Conservation (phyloP, 371 early-diverging fungal species). For the Mucor racemosus region DNA sequence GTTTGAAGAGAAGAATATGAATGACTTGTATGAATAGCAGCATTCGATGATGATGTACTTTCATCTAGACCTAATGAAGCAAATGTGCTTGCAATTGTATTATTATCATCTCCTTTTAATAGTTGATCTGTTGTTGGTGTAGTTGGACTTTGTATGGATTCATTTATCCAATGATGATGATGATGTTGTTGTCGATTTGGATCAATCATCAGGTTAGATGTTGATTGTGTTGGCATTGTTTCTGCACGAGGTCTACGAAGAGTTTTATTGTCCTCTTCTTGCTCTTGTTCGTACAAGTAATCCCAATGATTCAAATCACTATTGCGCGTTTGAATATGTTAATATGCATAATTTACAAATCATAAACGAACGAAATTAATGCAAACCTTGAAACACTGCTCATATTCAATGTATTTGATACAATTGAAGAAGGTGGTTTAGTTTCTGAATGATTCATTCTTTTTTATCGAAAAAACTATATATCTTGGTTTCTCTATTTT, state of each 20-base stretch:
- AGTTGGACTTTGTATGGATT: conserved; percentile 30
- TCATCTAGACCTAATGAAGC: conserved; percentile 78
- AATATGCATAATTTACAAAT: conserved; percentile 2
- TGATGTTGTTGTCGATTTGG: conserved; percentile 1
- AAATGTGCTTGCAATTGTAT: conserved; percentile 67
- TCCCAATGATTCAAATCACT: conserved; percentile 6
- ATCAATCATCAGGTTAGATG: conserved; percentile 32
- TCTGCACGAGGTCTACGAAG: conserved; percentile 70
- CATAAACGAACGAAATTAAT: conserved; percentile 7
- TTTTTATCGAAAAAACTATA: background rate
- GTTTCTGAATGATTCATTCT: conserved; percentile 14
- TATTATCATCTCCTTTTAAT: conserved; percentile 29
- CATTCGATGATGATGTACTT: background rate
- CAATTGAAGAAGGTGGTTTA: conserved; percentile 8
- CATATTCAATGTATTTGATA: background rate
- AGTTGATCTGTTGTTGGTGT: conserved; percentile 46
- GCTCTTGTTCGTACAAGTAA: background rate
- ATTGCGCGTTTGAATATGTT: background rate
- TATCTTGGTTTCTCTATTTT: background rate
- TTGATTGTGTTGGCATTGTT: conserved; percentile 65
- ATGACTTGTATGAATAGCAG: conserved; percentile 32
- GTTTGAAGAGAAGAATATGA: conserved; percentile 38
- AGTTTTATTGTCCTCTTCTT: background rate
- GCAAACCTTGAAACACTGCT: conserved; percentile 11
- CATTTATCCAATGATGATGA: background rate